Base-by-base conservation (phyloP, 768 basidiomycete species). In the Myochromella boudieri region DNA sequence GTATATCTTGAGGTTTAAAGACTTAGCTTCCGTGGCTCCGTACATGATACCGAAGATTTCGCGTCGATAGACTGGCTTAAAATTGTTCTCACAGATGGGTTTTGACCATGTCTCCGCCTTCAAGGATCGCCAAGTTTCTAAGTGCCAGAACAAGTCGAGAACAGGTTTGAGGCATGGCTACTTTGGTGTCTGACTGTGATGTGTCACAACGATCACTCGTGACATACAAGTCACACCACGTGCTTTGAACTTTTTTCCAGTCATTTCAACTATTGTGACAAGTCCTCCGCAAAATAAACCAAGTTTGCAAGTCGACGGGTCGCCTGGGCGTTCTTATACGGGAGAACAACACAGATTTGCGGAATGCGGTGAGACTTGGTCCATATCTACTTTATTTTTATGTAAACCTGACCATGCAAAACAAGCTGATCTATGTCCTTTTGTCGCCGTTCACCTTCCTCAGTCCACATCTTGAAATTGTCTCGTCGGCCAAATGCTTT, bases 381-480 rank as follows among this genome's bases (percentile, higher is more conserved):
- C n/a, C 5, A 17, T 36, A 11, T 21, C 15, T 3, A 22, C 24
- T 20, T 33, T 43, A 25, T 44, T 36, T 46, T 58, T 46, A 47
- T 57, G 22, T 37, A 55, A 34, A 4, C 34, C 53, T 24, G 31
- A n/a, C 47, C 38, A 26, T 52, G n/a, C n/a, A n/a, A n/a, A n/a
- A n/a, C n/a, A n/a, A 80, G 84, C 69, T 86, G 75, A 86, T 82
- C 78, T 82, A 86, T 86, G 84, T 84, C 75, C 70, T 74, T 81
- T 80, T 82, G 84, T 76, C 83, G 81, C 68, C 76, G 68, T 69
- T 66, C 75, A 67, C 64, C 77, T 59, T 68, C 70, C 56, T 71
- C 71, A 76, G 69, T 70, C 66, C 68, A 71, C 65, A 61, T 68
- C 57, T 61, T 59, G 45, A 68, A 63, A 55, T 48, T 61, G 51